phyloP scores from a whole-genome alignment of 2,329 filamentous ascomycete species.

The Hirsutella minnesotensis region DNA sequence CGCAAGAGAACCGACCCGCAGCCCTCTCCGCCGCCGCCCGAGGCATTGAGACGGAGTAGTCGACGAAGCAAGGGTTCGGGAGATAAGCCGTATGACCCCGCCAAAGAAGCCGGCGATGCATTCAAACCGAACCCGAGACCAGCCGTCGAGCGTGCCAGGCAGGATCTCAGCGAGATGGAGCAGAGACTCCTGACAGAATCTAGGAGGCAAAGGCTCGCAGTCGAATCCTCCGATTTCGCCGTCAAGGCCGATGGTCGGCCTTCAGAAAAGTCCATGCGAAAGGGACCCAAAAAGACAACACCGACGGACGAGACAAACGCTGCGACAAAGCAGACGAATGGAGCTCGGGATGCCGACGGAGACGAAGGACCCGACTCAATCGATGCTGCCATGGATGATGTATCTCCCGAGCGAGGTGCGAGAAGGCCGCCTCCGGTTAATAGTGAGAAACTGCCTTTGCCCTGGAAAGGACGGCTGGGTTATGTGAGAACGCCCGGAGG shows the following conservation, averaged over 20 bases:
- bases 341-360: background rate
- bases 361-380: constrained; percentile 9
- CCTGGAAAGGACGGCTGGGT: constrained; percentile 81
- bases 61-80: constrained; percentile 8
- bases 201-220: constrained; percentile 33
- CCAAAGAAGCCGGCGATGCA: background rate
- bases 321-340: background rate
- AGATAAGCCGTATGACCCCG: background rate
- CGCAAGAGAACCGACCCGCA: constrained; percentile 20
- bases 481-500: constrained; percentile 49
- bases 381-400: constrained; percentile 8
- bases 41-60: constrained; percentile 14
- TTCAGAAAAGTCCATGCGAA: background rate
- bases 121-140: constrained; percentile 7
- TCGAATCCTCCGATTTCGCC: constrained; percentile 26
- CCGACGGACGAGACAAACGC: background rate
- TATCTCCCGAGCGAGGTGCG: constrained; percentile 23
- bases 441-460: constrained; percentile 71
- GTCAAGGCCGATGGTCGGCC: background rate
- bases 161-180: constrained; percentile 38
- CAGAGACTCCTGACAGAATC: constrained; percentile 28
- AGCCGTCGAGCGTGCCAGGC: constrained; percentile 26
- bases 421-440: constrained; percentile 64
- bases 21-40: constrained; percentile 9
- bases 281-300: background rate